Evolutionary conservation across 1,139 yeast genomes (phyloP), one percentile per base, ranked within the genome.

Genomic region (Scheffersomyces cryptocercus): DNA sequence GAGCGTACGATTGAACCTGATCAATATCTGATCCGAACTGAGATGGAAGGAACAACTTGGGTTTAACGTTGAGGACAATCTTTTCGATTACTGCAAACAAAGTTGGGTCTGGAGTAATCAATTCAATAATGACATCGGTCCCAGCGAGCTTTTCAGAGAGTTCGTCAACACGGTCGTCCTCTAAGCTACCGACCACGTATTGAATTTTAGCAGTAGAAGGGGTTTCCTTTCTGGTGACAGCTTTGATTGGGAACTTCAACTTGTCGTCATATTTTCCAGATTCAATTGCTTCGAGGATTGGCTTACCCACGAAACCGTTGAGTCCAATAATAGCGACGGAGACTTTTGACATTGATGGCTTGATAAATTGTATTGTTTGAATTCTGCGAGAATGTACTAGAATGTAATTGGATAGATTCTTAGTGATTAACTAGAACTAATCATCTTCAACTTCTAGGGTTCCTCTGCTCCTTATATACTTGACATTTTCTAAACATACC

Each of bases 11-110:
- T 8, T 47, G 44, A n/a, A 55, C 55, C 13, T 55, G 51, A 3
- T 36, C 57, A 7, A 57, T 54, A 39, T 78, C 79, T 36, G 65
- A 54, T 37, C 87, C 87, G 52, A 77, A 82, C 54, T 81, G 85
- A 4, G 85, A 77, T 29, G 86, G 84, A 43, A 82, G 69, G 58
- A 73, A 81, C 28, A 81, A 51, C 56, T 77, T 74, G 37, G 81
- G 79, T 47, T 67, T 71, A 20, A 72, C 69, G 14, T 56, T 56
- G 8, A 56, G 53, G 2, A 75, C 68, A 3, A 79, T 24, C 29
- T 65, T 70, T 75, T 77, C 49, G 3, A 75, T 68, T 3, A 79
- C 29, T 7, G 61, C 49, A 28, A 58, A 59, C 13, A 59, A 41
- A 7, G 43, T 56, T 2, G 66, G 65, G 16, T 44, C 44, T 3